A percentile compares a stretch with the other conserved stretches of the same genome.
These are phyloP conservation scores for Phialophora tarda DNA, from an alignment of 2,329 filamentous ascomycete genomes.

Conservation along the genomic window DNA sequence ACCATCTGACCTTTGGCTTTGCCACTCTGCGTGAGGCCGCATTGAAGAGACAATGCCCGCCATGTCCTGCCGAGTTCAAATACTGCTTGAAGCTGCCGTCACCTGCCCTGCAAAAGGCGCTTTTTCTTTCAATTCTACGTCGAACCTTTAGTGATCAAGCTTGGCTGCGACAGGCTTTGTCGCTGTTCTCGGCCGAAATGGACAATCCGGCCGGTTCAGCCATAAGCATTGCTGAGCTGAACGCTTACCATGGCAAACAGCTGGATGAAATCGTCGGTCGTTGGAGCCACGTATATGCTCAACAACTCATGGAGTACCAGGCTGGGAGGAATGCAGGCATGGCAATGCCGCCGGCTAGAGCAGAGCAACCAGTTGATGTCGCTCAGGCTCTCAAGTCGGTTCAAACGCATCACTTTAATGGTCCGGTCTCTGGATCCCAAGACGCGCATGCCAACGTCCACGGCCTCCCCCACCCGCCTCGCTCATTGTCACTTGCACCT, in stretches of 20 bases:
- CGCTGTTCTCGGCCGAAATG: slow-evolving; percentile 16
- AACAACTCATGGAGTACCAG: not conserved
- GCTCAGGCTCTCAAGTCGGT: not conserved
- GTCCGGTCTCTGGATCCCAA: not conserved
- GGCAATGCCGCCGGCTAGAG: not conserved
- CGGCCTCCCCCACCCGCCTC: not conserved
- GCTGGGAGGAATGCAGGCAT: not conserved
- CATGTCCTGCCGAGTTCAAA: slow-evolving; percentile 22
- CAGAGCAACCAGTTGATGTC: not conserved
- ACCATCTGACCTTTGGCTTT: slow-evolving; percentile 7
- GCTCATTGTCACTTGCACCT: not conserved
- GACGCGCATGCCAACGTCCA: not conserved
- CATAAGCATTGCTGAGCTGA: slow-evolving; percentile 12
- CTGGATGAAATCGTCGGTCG: not conserved
- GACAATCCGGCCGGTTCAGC: not conserved
- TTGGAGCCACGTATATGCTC: not conserved
- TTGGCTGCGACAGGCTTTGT: not conserved
- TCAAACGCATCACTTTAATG: not conserved
- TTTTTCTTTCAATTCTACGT: slow-evolving; percentile 16
- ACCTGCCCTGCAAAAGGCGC: slow-evolving; percentile 19
- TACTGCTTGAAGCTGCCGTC: slow-evolving; percentile 21
- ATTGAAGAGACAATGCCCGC: slow-evolving; percentile 7
- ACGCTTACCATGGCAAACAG: slow-evolving; percentile 5
- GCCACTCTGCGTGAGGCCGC: not conserved
- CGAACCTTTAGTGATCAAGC: not conserved